Percentiles rank a stretch among this genome's conserved stretches.
Conservation (phyloP, 352 stramenopile genomes). For the Aphanomyces euteiches region DNA sequence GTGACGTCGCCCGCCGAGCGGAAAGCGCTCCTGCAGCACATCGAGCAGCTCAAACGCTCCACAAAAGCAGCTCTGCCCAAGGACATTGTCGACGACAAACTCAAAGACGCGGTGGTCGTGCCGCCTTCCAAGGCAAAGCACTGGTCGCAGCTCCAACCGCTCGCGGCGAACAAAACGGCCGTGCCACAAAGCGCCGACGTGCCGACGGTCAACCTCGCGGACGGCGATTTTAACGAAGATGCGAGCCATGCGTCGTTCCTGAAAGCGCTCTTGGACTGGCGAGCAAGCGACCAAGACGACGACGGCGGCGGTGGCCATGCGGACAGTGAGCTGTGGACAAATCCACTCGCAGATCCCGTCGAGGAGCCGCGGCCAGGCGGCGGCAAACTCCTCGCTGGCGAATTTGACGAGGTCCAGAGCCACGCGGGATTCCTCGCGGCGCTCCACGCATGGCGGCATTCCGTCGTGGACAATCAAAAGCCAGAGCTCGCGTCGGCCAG, state of each 20-base stretch:
- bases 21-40: slow-evolving; percentile 52
- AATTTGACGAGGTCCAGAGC: slow-evolving; percentile 67
- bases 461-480: slow-evolving; percentile 26
- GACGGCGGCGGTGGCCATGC: slow-evolving; percentile 32
- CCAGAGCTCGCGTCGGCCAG: slow-evolving; percentile 47
- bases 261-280: slow-evolving; percentile 76
- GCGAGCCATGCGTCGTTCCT: slow-evolving; percentile 69
- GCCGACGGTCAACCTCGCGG: slow-evolving; percentile 62
- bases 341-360: slow-evolving; percentile 41
- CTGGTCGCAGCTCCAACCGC: slow-evolving; percentile 66
- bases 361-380: slow-evolving; percentile 27
- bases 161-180: slow-evolving; percentile 40
- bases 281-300: slow-evolving; percentile 38
- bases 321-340: slow-evolving; percentile 56
- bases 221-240: slow-evolving; percentile 74
- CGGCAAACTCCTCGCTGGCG: slow-evolving; percentile 49
- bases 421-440: slow-evolving; percentile 61
- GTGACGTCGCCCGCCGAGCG: slow-evolving; percentile 52
- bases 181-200: slow-evolving; percentile 29
- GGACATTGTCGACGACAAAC: slow-evolving; percentile 61
- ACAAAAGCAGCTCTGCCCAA: neutral
- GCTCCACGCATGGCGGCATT: slow-evolving; percentile 55
- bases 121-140: slow-evolving; percentile 36
- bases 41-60: slow-evolving; percentile 48
- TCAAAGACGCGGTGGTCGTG: slow-evolving; percentile 39